A percentile compares a stretch with the other conserved stretches of the same genome.
Conservation (phyloP, 352 stramenopile genomes). For the Pythium guiyangense region DNA sequence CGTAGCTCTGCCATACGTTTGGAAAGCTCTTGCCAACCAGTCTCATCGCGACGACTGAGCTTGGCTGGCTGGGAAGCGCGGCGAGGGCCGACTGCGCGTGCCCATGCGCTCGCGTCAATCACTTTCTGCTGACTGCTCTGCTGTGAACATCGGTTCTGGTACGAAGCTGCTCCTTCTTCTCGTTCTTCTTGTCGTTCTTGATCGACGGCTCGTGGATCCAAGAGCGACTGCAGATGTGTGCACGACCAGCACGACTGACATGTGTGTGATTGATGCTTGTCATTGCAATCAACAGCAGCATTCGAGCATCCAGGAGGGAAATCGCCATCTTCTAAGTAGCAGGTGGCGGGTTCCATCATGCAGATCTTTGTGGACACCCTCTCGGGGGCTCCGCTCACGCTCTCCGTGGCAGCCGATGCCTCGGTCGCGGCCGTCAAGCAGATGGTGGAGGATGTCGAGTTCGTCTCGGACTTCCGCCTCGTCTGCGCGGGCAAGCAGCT, state of each 20-base stretch:
- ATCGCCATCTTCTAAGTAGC: conserved; percentile 13
- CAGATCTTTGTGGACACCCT: conserved; percentile 94
- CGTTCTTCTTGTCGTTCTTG: neutral
- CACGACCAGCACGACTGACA: too few relatives aligned
- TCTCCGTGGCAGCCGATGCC: conserved; percentile 78
- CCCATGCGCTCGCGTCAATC: conserved; percentile 21
- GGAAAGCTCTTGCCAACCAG: too few relatives aligned
- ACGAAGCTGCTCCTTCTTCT: too few relatives aligned
- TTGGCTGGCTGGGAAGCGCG: neutral
- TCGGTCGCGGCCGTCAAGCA: conserved; percentile 91
- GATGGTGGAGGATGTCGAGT: conserved; percentile 94
- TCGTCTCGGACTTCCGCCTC: conserved; percentile 92
- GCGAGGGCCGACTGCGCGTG: neutral
- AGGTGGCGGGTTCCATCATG: conserved; percentile 67
- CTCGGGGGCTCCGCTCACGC: conserved; percentile 75
- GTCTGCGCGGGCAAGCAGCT: conserved; percentile 83
- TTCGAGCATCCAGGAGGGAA: conserved; percentile 91
- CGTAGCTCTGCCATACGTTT: too few relatives aligned
- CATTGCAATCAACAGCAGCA: too few relatives aligned
- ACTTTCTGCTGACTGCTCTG: conserved; percentile 93
- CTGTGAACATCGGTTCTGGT: conserved; percentile 76
- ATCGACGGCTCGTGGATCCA: too few relatives aligned
- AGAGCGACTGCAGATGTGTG: too few relatives aligned
- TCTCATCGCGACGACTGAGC: too few relatives aligned
- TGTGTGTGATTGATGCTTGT: too few relatives aligned